These are phyloP conservation scores for Aspergillus bertholletiae DNA, from an alignment of 495 filamentous ascomycete genomes.

Conservation along the genomic window DNA sequence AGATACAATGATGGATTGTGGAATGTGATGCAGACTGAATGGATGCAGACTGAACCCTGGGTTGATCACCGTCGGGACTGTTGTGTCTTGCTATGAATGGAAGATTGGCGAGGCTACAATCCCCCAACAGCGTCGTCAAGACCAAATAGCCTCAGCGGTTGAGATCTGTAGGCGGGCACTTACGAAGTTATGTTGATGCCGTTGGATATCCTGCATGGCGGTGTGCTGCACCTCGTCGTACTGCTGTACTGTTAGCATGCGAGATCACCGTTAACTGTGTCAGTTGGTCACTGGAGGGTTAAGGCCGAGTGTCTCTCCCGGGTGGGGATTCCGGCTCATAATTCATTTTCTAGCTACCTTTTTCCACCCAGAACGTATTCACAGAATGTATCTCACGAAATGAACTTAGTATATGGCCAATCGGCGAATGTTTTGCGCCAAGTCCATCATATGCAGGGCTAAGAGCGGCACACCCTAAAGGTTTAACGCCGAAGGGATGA, in stretches of 20 bases:
- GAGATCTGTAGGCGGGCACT: neutral
- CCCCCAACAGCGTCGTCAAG: neutral
- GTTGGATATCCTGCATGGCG: neutral
- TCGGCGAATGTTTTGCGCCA: neutral
- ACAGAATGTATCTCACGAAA: too few relatives aligned
- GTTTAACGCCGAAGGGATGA: constrained; percentile 1
- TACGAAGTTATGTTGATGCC: neutral
- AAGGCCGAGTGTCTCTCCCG: neutral
- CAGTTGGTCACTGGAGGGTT: neutral
- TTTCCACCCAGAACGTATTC: too few relatives aligned
- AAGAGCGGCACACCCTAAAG: neutral
- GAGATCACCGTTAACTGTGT: constrained; percentile 8
- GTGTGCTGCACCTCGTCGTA: neutral
- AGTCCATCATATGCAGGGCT: constrained; percentile 1
- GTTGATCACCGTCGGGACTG: neutral
- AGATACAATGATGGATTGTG: neutral
- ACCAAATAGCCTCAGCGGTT: neutral
- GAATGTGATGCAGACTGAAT: neutral
- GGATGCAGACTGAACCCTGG: neutral
- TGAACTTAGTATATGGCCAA: neutral
- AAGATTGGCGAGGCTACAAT: neutral
- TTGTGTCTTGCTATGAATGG: neutral
- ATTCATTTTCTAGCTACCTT: neutral
- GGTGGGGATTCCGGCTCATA: neutral
- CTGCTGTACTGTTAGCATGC: neutral